Evolutionary conservation across 2,329 filamentous ascomycete genomes (phyloP), one percentile per base, ranked within the genome.

Genomic region (Ustilaginoidea virens): DNA sequence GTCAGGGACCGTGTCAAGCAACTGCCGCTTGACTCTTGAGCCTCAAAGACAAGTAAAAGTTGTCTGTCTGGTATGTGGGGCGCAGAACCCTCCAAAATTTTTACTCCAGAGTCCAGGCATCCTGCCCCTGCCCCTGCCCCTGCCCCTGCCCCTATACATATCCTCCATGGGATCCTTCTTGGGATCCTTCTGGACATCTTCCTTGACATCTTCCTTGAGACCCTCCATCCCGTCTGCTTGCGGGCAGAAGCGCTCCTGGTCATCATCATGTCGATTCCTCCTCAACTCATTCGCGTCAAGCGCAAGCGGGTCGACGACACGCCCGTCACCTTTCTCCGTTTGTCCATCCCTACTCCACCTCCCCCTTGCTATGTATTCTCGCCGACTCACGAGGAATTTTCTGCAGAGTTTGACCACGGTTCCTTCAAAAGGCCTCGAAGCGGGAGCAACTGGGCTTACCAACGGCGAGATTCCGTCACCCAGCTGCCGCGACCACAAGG

Each of bases 241-340:
- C n/a, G n/a, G n/a, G n/a, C n/a, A n/a, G n/a, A n/a, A n/a, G n/a
- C n/a, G n/a, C n/a, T n/a, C n/a, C n/a, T n/a, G n/a, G n/a, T n/a
- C 26, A 8, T 29, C 28, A 27, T 23, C 28, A 72, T 72, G 67
- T 68, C 67, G 27, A 52, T 69, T 4, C 69, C 68, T 15, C 68
- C 68, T 16, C 61, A 69, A 35, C 52, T 67, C 27, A 73, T 74
- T 47, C 63, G 65, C 33, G 63, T 74, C 38, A 73, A 73, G 57
- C 66, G 69, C 42, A 73, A 73, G 51, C 62, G 65, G 23, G 61
- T 59, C 28, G 63, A 62, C 11, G 60, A 66, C 33, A 52, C 55
- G 9, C 64, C 67, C 4, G 61, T 72, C 28, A 60, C 66, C 30
- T 69, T 67, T 39, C 58, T 73, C 26, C 60, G 66, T 72, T 42